Base-by-base conservation (phyloP, 225 moss, liverwort and hornwort genomes). In the Rhytidiadelphus loreus region DNA sequence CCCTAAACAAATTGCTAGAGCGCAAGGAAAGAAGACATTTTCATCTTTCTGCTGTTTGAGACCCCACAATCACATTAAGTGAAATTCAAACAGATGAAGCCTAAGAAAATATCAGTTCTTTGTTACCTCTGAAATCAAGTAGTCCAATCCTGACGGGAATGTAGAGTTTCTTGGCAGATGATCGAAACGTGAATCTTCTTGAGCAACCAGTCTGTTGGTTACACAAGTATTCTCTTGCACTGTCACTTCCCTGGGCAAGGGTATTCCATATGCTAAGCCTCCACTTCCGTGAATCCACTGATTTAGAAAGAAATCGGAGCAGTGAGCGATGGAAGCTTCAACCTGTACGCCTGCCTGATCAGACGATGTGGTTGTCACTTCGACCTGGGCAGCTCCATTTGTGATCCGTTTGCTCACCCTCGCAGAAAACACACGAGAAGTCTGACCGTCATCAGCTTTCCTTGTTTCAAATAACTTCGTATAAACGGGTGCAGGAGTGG, bases 51-150 rank as follows among this genome's bases (percentile, higher is more conserved):
- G 55, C 46, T 57, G 30, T 73, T 84, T 64, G 35, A 44, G 19
- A 80, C 15, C 55, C 63, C 19, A 64, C 21, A 64, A 60, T 46
- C 44, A 75, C 43, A 81, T 18, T 43, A 50, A 85, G 41, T 85
- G 37, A 56, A 57, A 75, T 83, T 83, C 63, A 83, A 89, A 85
- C 78, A 81, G 58, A 85, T 64, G 69, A 87, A 85, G 66, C 58
- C 37, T 13, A 85, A 73, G 85, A 55, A 77, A 75, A 30, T 71
- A 88, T 53, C 63, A 64, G 48, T 89, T 84, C 63, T 86, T 80
- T 19, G 57, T 83, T 90, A 93, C 92, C 91, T 93, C 88, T 74
- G 86, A 92, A 82, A 93, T 92, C 89, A 93, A 79, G 74, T 55
- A 35, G 57, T 93, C 88, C 85, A 93, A 83, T 65, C 79, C 79